Evolutionary conservation across 164 flowering plant genomes (phyloP), one percentile per base, ranked within the genome.

Genomic region (Euptelea pleiosperma): DNA sequence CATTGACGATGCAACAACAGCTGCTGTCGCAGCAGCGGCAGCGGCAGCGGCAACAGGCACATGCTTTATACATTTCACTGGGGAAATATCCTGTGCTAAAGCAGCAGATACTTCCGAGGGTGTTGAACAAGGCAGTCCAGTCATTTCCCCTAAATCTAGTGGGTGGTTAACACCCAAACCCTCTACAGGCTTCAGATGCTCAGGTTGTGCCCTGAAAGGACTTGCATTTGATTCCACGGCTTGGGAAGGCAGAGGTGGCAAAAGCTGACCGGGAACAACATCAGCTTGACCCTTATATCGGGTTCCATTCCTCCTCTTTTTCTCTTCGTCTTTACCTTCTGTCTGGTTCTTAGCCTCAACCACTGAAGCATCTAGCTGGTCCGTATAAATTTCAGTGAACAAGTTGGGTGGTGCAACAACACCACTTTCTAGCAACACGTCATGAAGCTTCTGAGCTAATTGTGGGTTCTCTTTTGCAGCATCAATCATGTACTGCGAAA

Each of bases 381-480:
- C 80, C 1, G 69, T 22, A 58, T 73, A 78, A 33, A 82, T 68
- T 67, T 86, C 93, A 34, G 86, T 63, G 67, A 93, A 93, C 66
- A 93, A 63, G 66, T 81, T 74, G 14, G 89, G 84, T 15, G 98
- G 98, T 40, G 96, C 94, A 54, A 82, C 85, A 49, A 88, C 92
- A 26, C 99, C 99, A 72, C 99, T 93, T 77, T 93, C 99, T 26
- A 90, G 86, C 57, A 93, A 77, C 52, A 88, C 99, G 61, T 86
- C 89, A 70, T 90, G 96, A 64, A 93, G 96, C 61, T 87, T 93
- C 67, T 93, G 92, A 57, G 97, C 99, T 61, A 93, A 77, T 7
- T 82, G 81, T 61, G 99, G 99, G 69, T 93, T 90, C 69, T 89
- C 97, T 74, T 89, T 89, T 26, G 99, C 94, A 70, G 97, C 97